These are phyloP conservation scores for Coemansia reversa DNA, from an alignment of 192 early-diverging fungal genomes.

Conservation along the genomic window DNA sequence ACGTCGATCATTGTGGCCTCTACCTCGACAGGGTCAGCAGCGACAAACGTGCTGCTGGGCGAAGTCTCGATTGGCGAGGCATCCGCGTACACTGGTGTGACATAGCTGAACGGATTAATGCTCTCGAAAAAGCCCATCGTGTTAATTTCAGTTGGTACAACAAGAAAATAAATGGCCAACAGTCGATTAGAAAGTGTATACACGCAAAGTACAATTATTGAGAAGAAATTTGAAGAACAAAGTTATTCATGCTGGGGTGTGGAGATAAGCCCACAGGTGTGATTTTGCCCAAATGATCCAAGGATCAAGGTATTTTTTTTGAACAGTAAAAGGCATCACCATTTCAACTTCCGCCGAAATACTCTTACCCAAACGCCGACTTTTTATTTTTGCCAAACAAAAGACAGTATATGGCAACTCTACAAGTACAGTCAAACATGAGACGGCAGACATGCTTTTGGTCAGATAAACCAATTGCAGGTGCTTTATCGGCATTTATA, in stretches of 20 bases:
- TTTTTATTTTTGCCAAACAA: no score
- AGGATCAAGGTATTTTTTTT: no score
- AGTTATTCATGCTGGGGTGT: no score
- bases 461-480: no score
- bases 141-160: slow-evolving; percentile 2
- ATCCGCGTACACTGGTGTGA: slow-evolving; percentile 68
- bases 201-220: slow-evolving; percentile 3
- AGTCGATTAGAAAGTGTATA: not conserved
- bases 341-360: no score
- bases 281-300: no score
- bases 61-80: slow-evolving; percentile 29
- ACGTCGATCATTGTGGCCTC: slow-evolving; percentile 45
- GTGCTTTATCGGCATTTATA: no score
- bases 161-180: not conserved
- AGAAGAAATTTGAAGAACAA: not conserved
- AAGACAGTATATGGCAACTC: no score
- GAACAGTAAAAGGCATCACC: no score
- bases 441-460: no score
- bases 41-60: slow-evolving; percentile 11
- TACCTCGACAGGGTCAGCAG: slow-evolving; percentile 49
- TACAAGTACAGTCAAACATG: not conserved
- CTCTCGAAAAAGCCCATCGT: slow-evolving; percentile 51
- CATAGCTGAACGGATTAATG: slow-evolving; percentile 57
- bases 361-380: no score
- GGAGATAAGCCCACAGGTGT: no score